Base-by-base conservation (phyloP, 805 yeast species). In the Geotrichum ghanense region DNA sequence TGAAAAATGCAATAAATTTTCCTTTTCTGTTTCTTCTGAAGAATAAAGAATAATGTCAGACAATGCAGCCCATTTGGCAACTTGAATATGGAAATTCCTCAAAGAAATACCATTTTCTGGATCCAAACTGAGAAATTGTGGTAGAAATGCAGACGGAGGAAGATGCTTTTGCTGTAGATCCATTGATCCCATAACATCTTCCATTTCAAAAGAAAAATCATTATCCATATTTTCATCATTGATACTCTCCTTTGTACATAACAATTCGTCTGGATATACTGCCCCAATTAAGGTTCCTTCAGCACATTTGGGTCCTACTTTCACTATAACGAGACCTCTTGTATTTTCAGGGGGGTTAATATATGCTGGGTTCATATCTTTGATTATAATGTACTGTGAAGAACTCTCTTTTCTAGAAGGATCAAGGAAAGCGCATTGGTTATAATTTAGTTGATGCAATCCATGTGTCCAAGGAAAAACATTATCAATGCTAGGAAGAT, bases 401-500 rank as follows among this genome's bases (percentile, higher is more conserved):
- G 50, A 51, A 17, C 52, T 41, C 55, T 64, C 51, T 21, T 58
- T 49, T 23, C 49, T 48, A 45, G 37, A 37, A 3, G 66, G 67
- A 47, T 64, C 65, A 40, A 61, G 49, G 54, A 62, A 77, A 67
- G 61, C 71, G 41, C 72, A 63, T 56, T 78, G 83, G 21, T 80
- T 75, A 39, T 71, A 66, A 56, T 78, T 77, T 27, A 71, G 68
- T 12, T 69, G 70, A 51, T 81, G 78, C 41, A 83, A 68, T 0
- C 95, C 92, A 60, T 89, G 95, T 22, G 86, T 68, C 96, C 96
- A 88, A 0, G 97, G 97, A 56, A 88, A 89, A 72, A 89, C 76
- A 9, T 58, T 57, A 21, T 70, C 73, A 17, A 89, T 81, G 2
- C 74, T 75, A 0, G 96, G 95, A 37, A 81, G 57, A 2, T 68